Evolutionary conservation across 225 moss, liverwort and hornwort genomes (phyloP).

Genomic region (Rhytidiadelphus loreus): DNA sequence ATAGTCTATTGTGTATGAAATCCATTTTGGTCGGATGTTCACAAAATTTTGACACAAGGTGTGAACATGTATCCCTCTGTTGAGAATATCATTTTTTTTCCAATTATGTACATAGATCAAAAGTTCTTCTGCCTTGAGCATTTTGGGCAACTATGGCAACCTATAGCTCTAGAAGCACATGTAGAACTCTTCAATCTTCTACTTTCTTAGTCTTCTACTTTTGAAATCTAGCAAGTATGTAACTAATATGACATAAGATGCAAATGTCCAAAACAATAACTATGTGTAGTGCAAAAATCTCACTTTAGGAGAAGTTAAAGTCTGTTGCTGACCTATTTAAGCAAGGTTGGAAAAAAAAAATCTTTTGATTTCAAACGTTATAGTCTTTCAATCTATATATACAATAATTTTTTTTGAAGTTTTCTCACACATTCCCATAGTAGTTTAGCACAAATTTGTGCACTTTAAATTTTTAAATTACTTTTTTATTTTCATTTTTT

Average conservation of each 20-base stretch:
- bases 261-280: not conserved
- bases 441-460: not conserved
- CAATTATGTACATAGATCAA: rapidly evolving
- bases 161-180: too few species aligned
- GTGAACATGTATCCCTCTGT: rapidly evolving
- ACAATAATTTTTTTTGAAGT: rapidly evolving
- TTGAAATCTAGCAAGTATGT: too few species aligned
- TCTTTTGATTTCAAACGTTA: too few species aligned
- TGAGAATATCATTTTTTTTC: not conserved
- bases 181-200: not conserved
- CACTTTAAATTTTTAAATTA: rapidly evolving
- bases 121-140: rapidly evolving
- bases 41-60: not conserved
- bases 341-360: not conserved
- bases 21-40: not conserved
- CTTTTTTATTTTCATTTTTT: not conserved
- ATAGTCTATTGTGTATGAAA: not conserved
- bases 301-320: not conserved
- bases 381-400: not conserved
- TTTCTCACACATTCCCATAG: too few species aligned
- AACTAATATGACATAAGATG: not conserved
- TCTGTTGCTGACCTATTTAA: rapidly evolving
- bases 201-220: too few species aligned
- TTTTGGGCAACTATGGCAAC: not conserved
- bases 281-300: not conserved